These are phyloP conservation scores for Hypomyces rosellus DNA, from an alignment of 2,329 filamentous ascomycete species.

Conservation along the genomic window DNA sequence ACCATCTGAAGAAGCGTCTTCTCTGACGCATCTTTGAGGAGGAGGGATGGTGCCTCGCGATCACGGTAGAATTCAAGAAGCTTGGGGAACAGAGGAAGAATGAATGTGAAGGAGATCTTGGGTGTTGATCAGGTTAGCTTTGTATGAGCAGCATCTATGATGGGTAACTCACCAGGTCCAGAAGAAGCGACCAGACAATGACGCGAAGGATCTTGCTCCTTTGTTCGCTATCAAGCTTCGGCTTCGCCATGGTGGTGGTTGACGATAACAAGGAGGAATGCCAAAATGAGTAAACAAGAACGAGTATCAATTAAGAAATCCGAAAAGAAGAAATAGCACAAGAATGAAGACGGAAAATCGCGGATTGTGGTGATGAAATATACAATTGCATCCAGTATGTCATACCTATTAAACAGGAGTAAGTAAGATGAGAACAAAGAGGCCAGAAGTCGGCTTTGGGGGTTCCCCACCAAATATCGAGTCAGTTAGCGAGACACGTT, in stretches of 20 bases:
- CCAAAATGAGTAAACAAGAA: too few relatives aligned
- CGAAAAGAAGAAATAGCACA: too few relatives aligned
- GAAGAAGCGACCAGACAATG: constrained; percentile 79
- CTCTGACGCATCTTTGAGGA: constrained; percentile 38
- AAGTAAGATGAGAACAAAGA: too few relatives aligned
- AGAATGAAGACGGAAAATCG: too few relatives aligned
- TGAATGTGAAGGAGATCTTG: constrained; percentile 97
- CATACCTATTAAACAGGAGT: too few relatives aligned
- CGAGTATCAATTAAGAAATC: too few relatives aligned
- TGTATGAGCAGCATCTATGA: background rate
- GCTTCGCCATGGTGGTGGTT: constrained; percentile 29
- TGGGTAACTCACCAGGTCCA: constrained; percentile 65
- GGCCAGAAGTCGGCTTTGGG: too few relatives aligned
- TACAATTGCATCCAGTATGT: too few relatives aligned
- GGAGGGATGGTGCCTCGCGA: constrained; percentile 56
- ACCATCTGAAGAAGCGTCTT: constrained; percentile 69
- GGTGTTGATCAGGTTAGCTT: background rate
- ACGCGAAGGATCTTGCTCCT: constrained; percentile 81
- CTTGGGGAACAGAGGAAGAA: constrained; percentile 90
- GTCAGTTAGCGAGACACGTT: too few relatives aligned
- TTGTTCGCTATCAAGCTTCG: background rate
- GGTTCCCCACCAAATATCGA: too few relatives aligned
- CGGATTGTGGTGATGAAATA: too few relatives aligned
- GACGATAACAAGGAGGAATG: too few relatives aligned
- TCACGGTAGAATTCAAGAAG: constrained; percentile 95